These are phyloP conservation scores for Waitea zeae DNA, from an alignment of 1,284 basidiomycete species.

Conservation along the genomic window DNA sequence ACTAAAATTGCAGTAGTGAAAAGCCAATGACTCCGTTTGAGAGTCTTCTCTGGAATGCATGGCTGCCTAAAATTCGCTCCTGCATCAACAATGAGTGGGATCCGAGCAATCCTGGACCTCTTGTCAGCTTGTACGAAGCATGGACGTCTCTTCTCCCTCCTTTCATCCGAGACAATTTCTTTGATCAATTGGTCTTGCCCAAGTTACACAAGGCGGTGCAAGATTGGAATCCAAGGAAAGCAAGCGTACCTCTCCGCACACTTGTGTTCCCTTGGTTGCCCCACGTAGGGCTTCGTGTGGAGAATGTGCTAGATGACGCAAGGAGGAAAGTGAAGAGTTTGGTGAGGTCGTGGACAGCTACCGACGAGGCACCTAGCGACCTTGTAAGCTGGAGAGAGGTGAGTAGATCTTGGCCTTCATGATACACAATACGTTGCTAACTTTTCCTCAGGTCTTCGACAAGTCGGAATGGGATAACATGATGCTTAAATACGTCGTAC, in stretches of 20 bases:
- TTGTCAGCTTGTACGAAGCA: slow-evolving; percentile 70
- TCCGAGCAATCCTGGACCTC: slow-evolving; percentile 53
- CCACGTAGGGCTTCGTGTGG: slow-evolving; percentile 63
- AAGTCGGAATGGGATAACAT: slow-evolving; percentile 80
- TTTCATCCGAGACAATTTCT: slow-evolving; percentile 88
- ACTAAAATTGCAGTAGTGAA: slow-evolving; percentile 18
- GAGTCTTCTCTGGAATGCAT: slow-evolving; percentile 83
- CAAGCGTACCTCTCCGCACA: slow-evolving; percentile 43
- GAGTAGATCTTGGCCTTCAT: slow-evolving; percentile 14
- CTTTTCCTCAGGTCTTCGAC: slow-evolving; percentile 42
- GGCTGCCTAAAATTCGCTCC: slow-evolving; percentile 88
- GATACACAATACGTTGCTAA: slow-evolving; percentile 7
- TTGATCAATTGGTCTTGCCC: slow-evolving; percentile 90
- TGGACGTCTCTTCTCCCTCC: slow-evolving; percentile 80
- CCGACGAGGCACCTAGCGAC: slow-evolving; percentile 61
- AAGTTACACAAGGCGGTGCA: slow-evolving; percentile 77
- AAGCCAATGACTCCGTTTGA: slow-evolving; percentile 89
- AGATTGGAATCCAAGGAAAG: slow-evolving; percentile 57
- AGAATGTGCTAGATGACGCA: slow-evolving; percentile 71
- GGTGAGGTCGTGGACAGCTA: slow-evolving; percentile 64
- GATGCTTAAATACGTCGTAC: slow-evolving; percentile 79
- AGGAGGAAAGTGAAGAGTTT: slow-evolving; percentile 70
- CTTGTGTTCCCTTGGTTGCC: slow-evolving; percentile 96
- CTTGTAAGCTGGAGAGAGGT: slow-evolving; percentile 70
- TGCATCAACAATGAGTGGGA: slow-evolving; percentile 90